Conservation (phyloP, 371 early-diverging fungal genomes). For the Haplosporangium sp. region DNA sequence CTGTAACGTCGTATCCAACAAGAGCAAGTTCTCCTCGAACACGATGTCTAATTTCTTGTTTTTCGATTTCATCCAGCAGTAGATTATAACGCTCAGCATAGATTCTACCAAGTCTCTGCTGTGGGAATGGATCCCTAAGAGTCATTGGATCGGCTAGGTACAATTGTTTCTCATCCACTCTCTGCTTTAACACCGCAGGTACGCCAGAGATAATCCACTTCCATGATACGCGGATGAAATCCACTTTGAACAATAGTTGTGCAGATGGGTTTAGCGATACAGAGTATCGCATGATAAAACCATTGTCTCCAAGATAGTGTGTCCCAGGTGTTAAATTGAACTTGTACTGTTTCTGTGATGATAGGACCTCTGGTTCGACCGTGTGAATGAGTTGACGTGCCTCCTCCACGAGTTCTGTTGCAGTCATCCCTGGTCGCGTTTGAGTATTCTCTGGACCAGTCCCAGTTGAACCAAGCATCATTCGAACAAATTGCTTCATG, state of each 20-base stretch:
- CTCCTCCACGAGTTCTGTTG: slow-evolving; percentile 18
- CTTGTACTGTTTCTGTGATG: slow-evolving; percentile 41
- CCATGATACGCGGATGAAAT: slow-evolving; percentile 51
- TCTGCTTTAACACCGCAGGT: neutral
- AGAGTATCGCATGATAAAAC: slow-evolving; percentile 43
- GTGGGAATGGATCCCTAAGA: slow-evolving; percentile 16
- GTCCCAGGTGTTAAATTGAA: slow-evolving; percentile 25
- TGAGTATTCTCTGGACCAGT: neutral
- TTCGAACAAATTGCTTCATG: slow-evolving; percentile 27
- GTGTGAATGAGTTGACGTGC: slow-evolving; percentile 33
- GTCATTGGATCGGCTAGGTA: slow-evolving; percentile 8
- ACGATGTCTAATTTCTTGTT: slow-evolving; percentile 7
- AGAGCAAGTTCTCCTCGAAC: slow-evolving; percentile 40
- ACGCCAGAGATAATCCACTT: slow-evolving; percentile 32
- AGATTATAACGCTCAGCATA: slow-evolving; percentile 34
- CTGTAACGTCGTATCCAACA: slow-evolving; percentile 22
- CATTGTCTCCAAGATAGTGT: slow-evolving; percentile 40
- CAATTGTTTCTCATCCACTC: neutral
- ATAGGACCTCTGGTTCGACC: slow-evolving; percentile 21
- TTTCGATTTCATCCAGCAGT: slow-evolving; percentile 21
- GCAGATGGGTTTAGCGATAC: neutral
- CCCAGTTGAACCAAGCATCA: slow-evolving; percentile 19
- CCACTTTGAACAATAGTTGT: slow-evolving; percentile 18
- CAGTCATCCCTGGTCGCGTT: slow-evolving; percentile 17
- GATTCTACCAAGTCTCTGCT: slow-evolving; percentile 38